Percentiles rank a stretch among this genome's conserved stretches.
phyloP scores from a whole-genome alignment of 2,329 filamentous ascomycete species.

The Pseudogymnoascus sp. region DNA sequence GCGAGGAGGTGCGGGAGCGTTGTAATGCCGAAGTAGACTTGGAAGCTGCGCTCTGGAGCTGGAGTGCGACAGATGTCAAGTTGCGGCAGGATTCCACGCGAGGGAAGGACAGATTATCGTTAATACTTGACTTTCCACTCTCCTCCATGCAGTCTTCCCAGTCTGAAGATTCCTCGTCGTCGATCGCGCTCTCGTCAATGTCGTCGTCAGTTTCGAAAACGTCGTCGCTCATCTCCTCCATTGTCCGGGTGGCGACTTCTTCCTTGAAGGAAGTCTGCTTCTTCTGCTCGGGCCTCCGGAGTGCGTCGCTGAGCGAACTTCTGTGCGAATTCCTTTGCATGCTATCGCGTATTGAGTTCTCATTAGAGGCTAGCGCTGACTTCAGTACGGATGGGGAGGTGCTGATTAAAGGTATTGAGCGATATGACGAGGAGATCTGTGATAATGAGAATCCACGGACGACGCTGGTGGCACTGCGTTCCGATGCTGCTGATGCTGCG shows the following conservation, averaged over 20 bases:
- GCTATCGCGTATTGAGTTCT: constrained; percentile 56
- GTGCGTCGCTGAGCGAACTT: constrained; percentile 45
- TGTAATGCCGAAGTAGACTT: constrained; percentile 44
- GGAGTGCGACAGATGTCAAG: constrained; percentile 67
- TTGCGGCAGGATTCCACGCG: constrained; percentile 84
- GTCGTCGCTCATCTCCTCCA: constrained; percentile 48
- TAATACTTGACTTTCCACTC: constrained; percentile 73
- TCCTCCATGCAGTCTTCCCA: constrained; percentile 66
- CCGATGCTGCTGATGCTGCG: constrained; percentile 19
- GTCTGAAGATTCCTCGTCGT: constrained; percentile 51
- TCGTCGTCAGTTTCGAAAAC: constrained; percentile 54
- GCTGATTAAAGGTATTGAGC: constrained; percentile 34
- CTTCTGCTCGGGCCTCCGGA: constrained; percentile 44
- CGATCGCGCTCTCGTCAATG: constrained; percentile 75
- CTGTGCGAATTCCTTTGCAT: constrained; percentile 36
- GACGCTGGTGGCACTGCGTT: constrained; percentile 47
- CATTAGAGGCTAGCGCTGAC: constrained; percentile 39
- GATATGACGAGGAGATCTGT: constrained; percentile 59
- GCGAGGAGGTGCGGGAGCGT: constrained; percentile 57
- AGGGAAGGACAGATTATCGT: constrained; percentile 75
- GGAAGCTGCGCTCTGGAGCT: constrained; percentile 55
- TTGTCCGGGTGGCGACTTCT: constrained; percentile 60
- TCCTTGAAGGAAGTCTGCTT: constrained; percentile 80
- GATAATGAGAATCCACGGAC: constrained; percentile 81
- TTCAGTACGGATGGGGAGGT: constrained; percentile 33